Evolutionary conservation across 2,329 filamentous ascomycete species (phyloP).

Genomic region (Venturia effusa): DNA sequence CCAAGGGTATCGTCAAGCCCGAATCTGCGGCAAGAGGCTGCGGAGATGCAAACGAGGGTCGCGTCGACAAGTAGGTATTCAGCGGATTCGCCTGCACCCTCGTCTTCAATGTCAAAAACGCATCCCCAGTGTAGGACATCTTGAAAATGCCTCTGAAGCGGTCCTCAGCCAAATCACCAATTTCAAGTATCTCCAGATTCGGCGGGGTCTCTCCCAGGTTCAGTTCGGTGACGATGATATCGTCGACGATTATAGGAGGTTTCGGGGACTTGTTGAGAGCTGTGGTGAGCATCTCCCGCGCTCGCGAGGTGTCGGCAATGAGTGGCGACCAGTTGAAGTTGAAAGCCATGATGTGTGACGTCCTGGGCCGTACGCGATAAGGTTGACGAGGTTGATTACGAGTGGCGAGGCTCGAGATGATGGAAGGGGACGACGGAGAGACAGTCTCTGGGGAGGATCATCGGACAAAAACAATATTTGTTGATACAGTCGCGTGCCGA

Average conservation of each 20-base stretch:
- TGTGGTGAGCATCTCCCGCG: constrained; percentile 85
- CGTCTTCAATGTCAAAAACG: constrained; percentile 88
- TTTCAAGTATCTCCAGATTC: constrained; percentile 92
- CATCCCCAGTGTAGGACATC: constrained; percentile 95
- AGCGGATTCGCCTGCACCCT: constrained; percentile 95
- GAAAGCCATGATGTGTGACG: constrained; percentile 67
- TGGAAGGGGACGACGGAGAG: not conserved
- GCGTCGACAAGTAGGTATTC: constrained; percentile 88
- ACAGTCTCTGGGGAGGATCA: not conserved
- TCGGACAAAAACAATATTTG: not conserved
- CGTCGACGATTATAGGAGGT: constrained; percentile 97
- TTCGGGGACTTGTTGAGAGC: constrained; percentile 97
- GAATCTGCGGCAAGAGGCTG: constrained; percentile 84
- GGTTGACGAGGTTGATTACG: not conserved
- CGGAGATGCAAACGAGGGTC: constrained; percentile 85
- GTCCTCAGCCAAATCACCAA: constrained; percentile 94
- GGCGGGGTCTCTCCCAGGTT: constrained; percentile 92
- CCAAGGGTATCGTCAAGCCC: constrained; percentile 90
- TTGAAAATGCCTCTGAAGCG: constrained; percentile 97
- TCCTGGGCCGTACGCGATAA: not conserved
- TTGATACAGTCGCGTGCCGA: not conserved
- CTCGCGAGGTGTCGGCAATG: constrained; percentile 85
- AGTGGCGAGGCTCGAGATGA: constrained; percentile 3
- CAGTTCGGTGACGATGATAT: constrained; percentile 95
- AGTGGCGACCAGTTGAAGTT: constrained; percentile 99